A percentile compares a stretch with the other conserved stretches of the same genome.
Conservation (phyloP, 257 asterid genomes). For the Eucommia ulmoides region DNA sequence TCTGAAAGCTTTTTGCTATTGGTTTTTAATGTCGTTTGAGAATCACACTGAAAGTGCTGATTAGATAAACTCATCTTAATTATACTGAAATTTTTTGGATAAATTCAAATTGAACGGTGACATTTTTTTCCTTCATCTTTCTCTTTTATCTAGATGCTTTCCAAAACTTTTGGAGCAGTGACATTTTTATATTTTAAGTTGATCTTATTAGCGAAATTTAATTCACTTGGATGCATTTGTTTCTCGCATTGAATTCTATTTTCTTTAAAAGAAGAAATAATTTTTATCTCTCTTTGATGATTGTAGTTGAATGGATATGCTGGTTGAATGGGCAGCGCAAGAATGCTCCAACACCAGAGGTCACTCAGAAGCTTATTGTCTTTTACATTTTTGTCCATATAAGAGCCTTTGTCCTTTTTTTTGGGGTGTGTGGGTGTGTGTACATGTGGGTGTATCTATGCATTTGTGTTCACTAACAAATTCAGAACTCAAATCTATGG, state of each 20-base stretch:
- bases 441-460: neutral
- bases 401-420: neutral
- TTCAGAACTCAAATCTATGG: neutral
- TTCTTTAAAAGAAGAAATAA: too few relatives aligned
- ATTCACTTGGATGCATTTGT: neutral
- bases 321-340: constrained; percentile 98
- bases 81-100: too few relatives aligned
- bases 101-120: too few relatives aligned
- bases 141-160: too few relatives aligned
- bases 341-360: constrained; percentile 90
- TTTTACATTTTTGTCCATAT: too few relatives aligned
- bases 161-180: too few relatives aligned
- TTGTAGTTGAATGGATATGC: constrained; percentile 96
- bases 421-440: neutral
- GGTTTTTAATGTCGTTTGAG: neutral
- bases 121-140: too few relatives aligned
- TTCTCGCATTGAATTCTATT: constrained; percentile 15
- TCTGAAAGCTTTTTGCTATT: neutral
- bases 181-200: neutral
- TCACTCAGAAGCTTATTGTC: constrained; percentile 9
- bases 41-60: neutral
- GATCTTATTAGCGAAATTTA: neutral
- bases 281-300: too few relatives aligned
- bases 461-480: neutral
- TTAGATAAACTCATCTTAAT: too few relatives aligned